These are phyloP conservation scores for Cercophora newfieldiana DNA, from an alignment of 495 filamentous ascomycete species.

Conservation along the genomic window DNA sequence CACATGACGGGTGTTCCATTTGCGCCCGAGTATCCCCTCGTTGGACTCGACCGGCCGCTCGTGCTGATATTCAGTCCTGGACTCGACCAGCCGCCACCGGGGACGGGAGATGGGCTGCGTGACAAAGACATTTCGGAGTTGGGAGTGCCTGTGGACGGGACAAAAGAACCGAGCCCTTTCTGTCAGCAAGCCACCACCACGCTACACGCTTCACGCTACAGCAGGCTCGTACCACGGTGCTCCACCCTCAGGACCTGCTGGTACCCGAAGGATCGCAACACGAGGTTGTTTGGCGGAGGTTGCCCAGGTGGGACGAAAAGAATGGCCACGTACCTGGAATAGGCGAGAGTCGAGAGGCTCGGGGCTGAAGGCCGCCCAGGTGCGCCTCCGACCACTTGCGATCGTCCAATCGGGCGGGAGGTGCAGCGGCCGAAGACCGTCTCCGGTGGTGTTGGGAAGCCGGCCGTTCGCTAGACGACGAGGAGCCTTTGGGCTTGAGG, in stretches of 20 bases:
- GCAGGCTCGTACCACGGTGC: neutral
- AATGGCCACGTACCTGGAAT: slow-evolving; percentile 42
- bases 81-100: slow-evolving; percentile 83
- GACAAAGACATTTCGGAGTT: slow-evolving; percentile 72
- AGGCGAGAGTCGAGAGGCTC: slow-evolving; percentile 40
- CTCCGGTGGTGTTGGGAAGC: slow-evolving; percentile 43
- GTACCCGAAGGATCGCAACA: slow-evolving; percentile 20
- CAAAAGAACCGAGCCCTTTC: slow-evolving; percentile 8
- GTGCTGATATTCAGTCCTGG: slow-evolving; percentile 69
- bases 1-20: slow-evolving; percentile 68
- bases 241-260: slow-evolving; percentile 9
- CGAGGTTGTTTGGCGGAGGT: slow-evolving; percentile 5
- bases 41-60: slow-evolving; percentile 69
- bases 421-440: slow-evolving; percentile 38
- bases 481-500: slow-evolving; percentile 38
- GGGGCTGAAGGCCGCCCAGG: slow-evolving; percentile 43
- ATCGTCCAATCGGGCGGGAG: slow-evolving; percentile 35
- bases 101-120: slow-evolving; percentile 77
- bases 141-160: slow-evolving; percentile 42
- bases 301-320: slow-evolving; percentile 3
- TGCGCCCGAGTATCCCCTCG: slow-evolving; percentile 46
- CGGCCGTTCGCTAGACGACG: slow-evolving; percentile 45
- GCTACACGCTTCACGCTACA: slow-evolving; percentile 7
- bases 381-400: slow-evolving; percentile 29
- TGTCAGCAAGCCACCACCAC: slow-evolving; percentile 9